Evolutionary conservation across 768 basidiomycete species (phyloP), one percentile per base, ranked within the genome.

Genomic region (Mycena epipterygia): DNA sequence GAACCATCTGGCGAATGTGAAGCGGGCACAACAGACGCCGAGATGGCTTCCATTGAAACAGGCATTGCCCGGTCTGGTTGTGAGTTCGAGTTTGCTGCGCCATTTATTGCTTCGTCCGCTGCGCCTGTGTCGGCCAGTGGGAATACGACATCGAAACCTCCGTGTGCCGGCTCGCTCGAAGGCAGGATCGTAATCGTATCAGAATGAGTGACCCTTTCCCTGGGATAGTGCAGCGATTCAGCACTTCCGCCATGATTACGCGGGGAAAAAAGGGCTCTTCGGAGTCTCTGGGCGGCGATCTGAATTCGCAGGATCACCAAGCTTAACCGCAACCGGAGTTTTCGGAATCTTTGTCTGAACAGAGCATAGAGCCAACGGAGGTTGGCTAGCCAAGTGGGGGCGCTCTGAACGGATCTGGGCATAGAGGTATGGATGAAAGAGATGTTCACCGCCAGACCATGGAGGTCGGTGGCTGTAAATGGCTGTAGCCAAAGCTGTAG

Each of bases 351-450:
- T 46, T 23, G 41, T 32, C n/a, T 56, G 23, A 65, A 14, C 13
- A 65, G 21, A 16, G 42, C 21, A 32, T 9, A n/a, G 5, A 65
- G 27, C 53, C 64, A 35, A 9, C 64, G 64, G 5, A 64, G 39
- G 33, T 21, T 48, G 21, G 42, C 21, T 49, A 42, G 23, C 42
- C 41, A 56, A 35, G 23, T 6, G 32, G 32, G 30, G 0, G 25
- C 59, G 29, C 3, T 25, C 57, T 44, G 59, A 25, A 14, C 44
- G 9, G 33, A 11, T 35, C 33, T 14, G 48, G 60, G 60, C 60
- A 62, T 62, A 33, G 48, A 35, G n/a, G 60, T 49, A 14, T 0
- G 23, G 53, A 23, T 14, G 12, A 23, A 55, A 30, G 29, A 19
- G 14, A 48, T n/a, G 7, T 27, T 14, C 13, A 23, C 27, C 46